These are phyloP conservation scores for Boeremia exigua DNA, from an alignment of 2,329 filamentous ascomycete species.

Conservation along the genomic window DNA sequence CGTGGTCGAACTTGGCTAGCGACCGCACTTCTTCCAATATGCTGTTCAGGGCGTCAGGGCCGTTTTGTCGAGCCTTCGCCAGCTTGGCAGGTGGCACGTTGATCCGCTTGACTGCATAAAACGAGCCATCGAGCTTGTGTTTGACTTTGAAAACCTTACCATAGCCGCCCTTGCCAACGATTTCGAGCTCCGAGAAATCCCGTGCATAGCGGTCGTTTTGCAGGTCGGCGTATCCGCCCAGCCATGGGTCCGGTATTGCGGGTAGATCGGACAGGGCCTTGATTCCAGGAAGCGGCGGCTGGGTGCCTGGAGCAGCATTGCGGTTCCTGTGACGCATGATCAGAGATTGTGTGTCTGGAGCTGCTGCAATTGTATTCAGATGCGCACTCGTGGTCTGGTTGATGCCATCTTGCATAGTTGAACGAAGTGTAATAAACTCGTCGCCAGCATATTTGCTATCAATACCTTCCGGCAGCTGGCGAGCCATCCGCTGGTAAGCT, in stretches of 20 bases:
- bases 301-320: constrained; percentile 8
- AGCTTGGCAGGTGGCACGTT: constrained; percentile 61
- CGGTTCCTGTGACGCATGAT: constrained; percentile 23
- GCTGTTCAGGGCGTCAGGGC: constrained; percentile 60
- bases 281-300: constrained; percentile 21
- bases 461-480: constrained; percentile 47
- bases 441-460: constrained; percentile 49
- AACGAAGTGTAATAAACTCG: constrained; percentile 42
- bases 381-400: constrained; percentile 37
- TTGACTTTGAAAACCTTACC: constrained; percentile 67
- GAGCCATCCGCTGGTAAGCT: constrained; percentile 49
- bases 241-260: constrained; percentile 23
- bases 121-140: constrained; percentile 65
- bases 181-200: constrained; percentile 50
- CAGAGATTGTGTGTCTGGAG: constrained; percentile 34
- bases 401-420: constrained; percentile 48
- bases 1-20: constrained; percentile 67
- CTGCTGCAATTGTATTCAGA: constrained; percentile 28
- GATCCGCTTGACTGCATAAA: constrained; percentile 72
- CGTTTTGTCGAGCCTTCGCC: constrained; percentile 58
- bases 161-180: constrained; percentile 70
- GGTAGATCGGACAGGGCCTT: constrained; percentile 24
- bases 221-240: constrained; percentile 38
- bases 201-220: constrained; percentile 42
- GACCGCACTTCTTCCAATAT: constrained; percentile 67